Conservation (phyloP, 148 eudicot species). For the Silene uniflora region DNA sequence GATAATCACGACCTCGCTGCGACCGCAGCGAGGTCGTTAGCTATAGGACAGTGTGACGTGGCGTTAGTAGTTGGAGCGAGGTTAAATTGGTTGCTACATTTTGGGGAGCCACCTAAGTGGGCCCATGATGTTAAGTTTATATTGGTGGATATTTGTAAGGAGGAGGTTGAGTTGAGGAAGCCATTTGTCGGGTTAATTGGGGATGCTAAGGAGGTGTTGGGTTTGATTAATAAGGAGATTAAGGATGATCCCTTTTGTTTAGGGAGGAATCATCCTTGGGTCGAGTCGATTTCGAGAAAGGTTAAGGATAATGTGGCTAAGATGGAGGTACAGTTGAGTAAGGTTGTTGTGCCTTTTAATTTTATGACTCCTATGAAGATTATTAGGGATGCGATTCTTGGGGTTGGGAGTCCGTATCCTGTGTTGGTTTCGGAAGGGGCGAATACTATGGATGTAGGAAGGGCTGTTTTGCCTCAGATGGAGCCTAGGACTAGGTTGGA, state of each 20-base stretch:
- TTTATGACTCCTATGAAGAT: slow-evolving; percentile 90
- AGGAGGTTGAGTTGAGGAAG: slow-evolving; percentile 71
- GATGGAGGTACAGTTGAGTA: slow-evolving; percentile 78
- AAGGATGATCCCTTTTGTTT: slow-evolving; percentile 91
- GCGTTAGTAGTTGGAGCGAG: slow-evolving; percentile 84
- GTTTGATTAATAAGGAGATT: slow-evolving; percentile 57
- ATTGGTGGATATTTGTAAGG: slow-evolving; percentile 64
- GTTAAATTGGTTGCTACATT: slow-evolving; percentile 93
- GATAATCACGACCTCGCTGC: slow-evolving; percentile 86
- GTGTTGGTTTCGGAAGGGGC: slow-evolving; percentile 93
- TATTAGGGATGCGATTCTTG: slow-evolving; percentile 73
- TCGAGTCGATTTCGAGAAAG: slow-evolving; percentile 62
- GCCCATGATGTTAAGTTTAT: slow-evolving; percentile 79
- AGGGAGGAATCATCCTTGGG: slow-evolving; percentile 77
- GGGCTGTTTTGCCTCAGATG: slow-evolving; percentile 74
- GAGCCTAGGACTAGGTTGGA: slow-evolving; percentile 98
- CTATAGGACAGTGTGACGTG: slow-evolving; percentile 92
- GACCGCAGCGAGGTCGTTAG: slow-evolving; percentile 80
- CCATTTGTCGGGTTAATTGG: slow-evolving; percentile 76
- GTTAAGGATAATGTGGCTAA: slow-evolving; percentile 69
- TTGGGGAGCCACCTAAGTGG: slow-evolving; percentile 97
- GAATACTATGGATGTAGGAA: slow-evolving; percentile 93
- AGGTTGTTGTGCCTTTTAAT: slow-evolving; percentile 90
- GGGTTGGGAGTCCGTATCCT: slow-evolving; percentile 81
- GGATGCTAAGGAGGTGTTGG: slow-evolving; percentile 68